Conservation (phyloP, 768 basidiomycete species). For the Nevesoporus exiguus region DNA sequence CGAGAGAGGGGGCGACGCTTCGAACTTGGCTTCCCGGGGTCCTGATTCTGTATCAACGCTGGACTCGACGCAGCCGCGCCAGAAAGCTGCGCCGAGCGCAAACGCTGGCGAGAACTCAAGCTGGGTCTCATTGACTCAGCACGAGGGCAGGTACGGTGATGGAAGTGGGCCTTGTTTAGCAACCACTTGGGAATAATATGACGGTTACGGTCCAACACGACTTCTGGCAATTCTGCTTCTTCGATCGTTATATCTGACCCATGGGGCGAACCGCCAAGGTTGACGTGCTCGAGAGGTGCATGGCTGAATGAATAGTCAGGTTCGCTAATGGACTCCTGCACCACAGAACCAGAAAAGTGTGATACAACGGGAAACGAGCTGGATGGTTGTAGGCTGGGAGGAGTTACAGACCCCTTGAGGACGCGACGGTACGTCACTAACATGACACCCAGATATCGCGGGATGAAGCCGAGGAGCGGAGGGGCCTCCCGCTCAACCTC, state of each 20-base stretch:
- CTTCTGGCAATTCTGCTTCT: constrained; percentile 89
- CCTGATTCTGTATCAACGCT: constrained; percentile 46
- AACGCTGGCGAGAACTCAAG: constrained; percentile 32
- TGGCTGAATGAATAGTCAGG: constrained; percentile 9
- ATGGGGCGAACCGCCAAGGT: constrained; percentile 14
- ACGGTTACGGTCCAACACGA: constrained; percentile 86
- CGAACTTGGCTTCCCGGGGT: constrained; percentile 16
- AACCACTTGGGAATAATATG: constrained; percentile 97
- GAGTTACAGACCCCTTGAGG: constrained; percentile 37
- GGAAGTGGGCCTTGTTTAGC: constrained; percentile 48
- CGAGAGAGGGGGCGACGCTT: constrained; percentile 43
- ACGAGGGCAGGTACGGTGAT: constrained; percentile 50
- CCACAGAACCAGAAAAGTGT: constrained; percentile 26
- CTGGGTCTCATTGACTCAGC: constrained; percentile 30
- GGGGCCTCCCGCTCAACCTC: constrained; percentile 93
- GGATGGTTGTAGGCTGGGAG: constrained; percentile 17
- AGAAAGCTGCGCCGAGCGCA: constrained; percentile 42
- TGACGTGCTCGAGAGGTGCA: not conserved
- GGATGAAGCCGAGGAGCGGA: constrained; percentile 88
- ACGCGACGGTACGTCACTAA: constrained; percentile 92
- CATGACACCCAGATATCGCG: constrained; percentile 99
- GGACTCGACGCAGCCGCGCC: constrained; percentile 68
- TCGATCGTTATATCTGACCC: constrained; percentile 46
- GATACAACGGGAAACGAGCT: constrained; percentile 17
- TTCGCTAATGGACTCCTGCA: constrained; percentile 29